Conservation (phyloP, 768 basidiomycete species). For the Leccinum sublutescens region DNA sequence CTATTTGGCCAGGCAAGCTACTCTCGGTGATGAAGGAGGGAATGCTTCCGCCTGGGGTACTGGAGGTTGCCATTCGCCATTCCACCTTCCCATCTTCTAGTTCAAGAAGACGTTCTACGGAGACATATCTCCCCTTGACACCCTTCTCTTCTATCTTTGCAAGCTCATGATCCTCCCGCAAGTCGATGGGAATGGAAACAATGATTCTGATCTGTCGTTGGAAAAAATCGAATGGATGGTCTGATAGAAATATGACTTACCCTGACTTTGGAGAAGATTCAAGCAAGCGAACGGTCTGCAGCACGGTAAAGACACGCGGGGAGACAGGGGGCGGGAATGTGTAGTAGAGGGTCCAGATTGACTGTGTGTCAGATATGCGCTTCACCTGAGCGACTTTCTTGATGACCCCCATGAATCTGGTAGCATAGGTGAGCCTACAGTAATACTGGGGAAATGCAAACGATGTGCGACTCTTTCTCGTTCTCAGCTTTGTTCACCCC, state of each 20-base stretch:
- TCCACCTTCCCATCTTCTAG: conserved; percentile 62
- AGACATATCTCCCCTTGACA: conserved; percentile 65
- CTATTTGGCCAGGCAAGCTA: conserved; percentile 60
- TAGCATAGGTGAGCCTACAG: neutral
- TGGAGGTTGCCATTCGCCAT: conserved; percentile 81
- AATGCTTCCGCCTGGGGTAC: conserved; percentile 66
- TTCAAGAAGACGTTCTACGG: conserved; percentile 65
- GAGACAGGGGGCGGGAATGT: conserved; percentile 69
- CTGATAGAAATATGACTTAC: conserved; percentile 37
- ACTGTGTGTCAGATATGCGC: conserved; percentile 58
- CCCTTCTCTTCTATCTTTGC: conserved; percentile 62
- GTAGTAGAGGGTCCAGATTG: conserved; percentile 73
- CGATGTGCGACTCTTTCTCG: conserved; percentile 58
- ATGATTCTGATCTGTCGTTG: conserved; percentile 24
- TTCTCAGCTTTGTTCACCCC: conserved; percentile 64
- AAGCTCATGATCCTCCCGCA: conserved; percentile 55
- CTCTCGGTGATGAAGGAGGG: conserved; percentile 62
- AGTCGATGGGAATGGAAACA: conserved; percentile 69
- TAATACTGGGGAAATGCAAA: neutral
- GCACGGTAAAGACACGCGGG: conserved; percentile 71
- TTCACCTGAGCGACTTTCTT: conserved; percentile 63
- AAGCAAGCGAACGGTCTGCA: conserved; percentile 59
- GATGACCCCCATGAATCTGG: conserved; percentile 65
- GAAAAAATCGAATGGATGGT: neutral
- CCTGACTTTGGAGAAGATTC: conserved; percentile 54